These are phyloP conservation scores for Stropharia rugosoannulata DNA, from an alignment of 768 basidiomycete genomes.

Conservation along the genomic window DNA sequence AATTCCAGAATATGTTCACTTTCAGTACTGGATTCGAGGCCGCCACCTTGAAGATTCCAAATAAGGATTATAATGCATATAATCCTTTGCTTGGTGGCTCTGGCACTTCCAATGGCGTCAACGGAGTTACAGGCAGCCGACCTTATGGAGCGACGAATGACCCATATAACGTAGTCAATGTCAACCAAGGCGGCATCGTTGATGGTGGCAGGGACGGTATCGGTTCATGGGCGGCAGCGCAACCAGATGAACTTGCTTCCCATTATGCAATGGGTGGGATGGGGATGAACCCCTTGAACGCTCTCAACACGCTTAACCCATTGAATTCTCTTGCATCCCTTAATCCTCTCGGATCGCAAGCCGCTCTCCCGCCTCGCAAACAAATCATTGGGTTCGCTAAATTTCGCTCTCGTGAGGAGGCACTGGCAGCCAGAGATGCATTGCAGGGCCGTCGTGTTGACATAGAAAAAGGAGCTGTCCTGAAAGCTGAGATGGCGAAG, in stretches of 20 bases:
- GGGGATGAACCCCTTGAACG: slow-evolving; percentile 14
- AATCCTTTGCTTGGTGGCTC: slow-evolving; percentile 36
- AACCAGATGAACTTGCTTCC: slow-evolving; percentile 32
- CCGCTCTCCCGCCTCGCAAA: slow-evolving; percentile 65
- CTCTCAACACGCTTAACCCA: slow-evolving; percentile 1
- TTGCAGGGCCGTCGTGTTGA: slow-evolving; percentile 91
- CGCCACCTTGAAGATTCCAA: slow-evolving; percentile 95
- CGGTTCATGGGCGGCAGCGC: slow-evolving; percentile 60
- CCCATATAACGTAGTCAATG: slow-evolving; percentile 80
- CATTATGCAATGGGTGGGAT: slow-evolving; percentile 13
- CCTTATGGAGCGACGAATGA: slow-evolving; percentile 60
- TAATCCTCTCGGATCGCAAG: background rate
- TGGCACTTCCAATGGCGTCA: background rate
- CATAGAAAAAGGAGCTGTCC: slow-evolving; percentile 85
- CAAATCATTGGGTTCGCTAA: slow-evolving; percentile 99
- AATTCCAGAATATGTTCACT: slow-evolving; percentile 99
- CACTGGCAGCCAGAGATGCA: slow-evolving; percentile 81
- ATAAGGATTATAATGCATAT: slow-evolving; percentile 84
- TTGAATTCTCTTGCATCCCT: background rate
- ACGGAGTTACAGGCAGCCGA: background rate
- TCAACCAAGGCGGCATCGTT: slow-evolving; percentile 84
- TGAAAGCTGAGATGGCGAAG: slow-evolving; percentile 99
- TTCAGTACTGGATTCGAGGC: slow-evolving; percentile 96
- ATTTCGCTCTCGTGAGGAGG: slow-evolving; percentile 86
- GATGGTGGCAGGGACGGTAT: slow-evolving; percentile 76